phyloP scores from a whole-genome alignment of 2,329 filamentous ascomycete species.

The Exophiala xenobiotica region DNA sequence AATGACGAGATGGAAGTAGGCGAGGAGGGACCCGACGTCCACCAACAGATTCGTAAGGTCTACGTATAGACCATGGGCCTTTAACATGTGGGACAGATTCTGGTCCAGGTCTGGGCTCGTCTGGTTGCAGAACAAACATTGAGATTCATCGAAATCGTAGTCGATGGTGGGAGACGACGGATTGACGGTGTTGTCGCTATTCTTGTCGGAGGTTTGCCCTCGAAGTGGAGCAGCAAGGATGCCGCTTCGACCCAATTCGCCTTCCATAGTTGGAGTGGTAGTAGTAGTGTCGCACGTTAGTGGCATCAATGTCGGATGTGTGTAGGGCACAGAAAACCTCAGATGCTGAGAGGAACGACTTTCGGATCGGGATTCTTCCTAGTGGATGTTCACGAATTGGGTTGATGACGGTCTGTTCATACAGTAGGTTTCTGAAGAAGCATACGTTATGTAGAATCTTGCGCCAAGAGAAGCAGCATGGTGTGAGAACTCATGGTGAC shows the following conservation, averaged over 20 bases:
- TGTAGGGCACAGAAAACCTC: no score
- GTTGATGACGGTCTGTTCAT: no score
- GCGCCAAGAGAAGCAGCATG: no score
- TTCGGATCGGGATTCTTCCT: no score
- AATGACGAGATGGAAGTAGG: constrained; percentile 52
- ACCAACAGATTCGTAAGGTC: constrained; percentile 42
- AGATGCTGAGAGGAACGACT: no score
- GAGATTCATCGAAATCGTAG: constrained; percentile 18
- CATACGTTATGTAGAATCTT: no score
- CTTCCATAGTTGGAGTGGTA: constrained; percentile 5
- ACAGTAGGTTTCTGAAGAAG: no score
- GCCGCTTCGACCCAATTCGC: constrained; percentile 1
- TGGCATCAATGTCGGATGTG: constrained; percentile 9
- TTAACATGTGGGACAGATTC: constrained; percentile 52
- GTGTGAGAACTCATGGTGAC: no score
- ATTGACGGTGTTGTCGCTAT: constrained; percentile 7
- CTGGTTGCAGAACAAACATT: constrained; percentile 48
- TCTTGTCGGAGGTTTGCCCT: constrained; percentile 6
- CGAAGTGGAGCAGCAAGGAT: not conserved
- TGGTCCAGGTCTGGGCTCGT: constrained; percentile 35
- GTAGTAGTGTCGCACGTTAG: constrained; percentile 8
- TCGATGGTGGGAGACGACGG: constrained; percentile 9
- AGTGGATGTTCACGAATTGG: no score
- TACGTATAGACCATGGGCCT: constrained; percentile 49
- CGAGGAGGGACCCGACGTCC: constrained; percentile 49